These are phyloP conservation scores for Moesziomyces globuligerus DNA, from an alignment of 1,284 basidiomycete species.

Conservation along the genomic window DNA sequence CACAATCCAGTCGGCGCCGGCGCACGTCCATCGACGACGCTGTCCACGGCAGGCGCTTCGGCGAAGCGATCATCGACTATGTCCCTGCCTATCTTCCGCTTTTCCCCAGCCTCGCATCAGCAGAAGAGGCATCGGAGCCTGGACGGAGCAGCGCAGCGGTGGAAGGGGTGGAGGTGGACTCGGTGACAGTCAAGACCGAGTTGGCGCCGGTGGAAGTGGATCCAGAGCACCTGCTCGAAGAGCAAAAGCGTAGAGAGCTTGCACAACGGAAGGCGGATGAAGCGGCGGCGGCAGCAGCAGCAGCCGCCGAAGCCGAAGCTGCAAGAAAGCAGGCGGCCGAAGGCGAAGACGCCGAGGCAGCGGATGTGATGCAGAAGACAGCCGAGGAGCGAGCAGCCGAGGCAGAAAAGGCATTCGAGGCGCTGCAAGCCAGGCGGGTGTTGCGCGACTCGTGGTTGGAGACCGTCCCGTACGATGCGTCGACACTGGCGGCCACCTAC, in stretches of 20 bases:
- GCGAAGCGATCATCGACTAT: constrained; percentile 35
- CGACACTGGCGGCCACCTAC: constrained; percentile 37
- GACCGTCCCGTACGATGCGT: constrained; percentile 26
- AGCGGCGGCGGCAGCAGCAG: constrained; percentile 29
- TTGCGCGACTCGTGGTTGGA: constrained; percentile 45
- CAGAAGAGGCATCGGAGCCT: background rate
- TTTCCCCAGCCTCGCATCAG: constrained; percentile 9
- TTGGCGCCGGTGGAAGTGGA: constrained; percentile 28
- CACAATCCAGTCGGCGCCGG: constrained; percentile 11
- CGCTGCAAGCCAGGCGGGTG: constrained; percentile 41
- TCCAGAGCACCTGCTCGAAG: constrained; percentile 37
- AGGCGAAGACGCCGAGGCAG: constrained; percentile 12
- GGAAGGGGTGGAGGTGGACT: background rate
- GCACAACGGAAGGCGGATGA: constrained; percentile 44
- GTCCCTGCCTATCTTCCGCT: constrained; percentile 35
- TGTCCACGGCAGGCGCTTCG: constrained; percentile 15
- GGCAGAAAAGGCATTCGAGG: constrained; percentile 45
- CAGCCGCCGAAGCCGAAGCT: constrained; percentile 19
- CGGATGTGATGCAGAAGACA: constrained; percentile 24
- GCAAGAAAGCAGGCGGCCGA: constrained; percentile 14
- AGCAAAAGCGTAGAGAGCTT: constrained; percentile 27
- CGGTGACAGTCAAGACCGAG: constrained; percentile 1
- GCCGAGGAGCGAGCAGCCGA: constrained; percentile 48
- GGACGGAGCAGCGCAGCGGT: background rate
- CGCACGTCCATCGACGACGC: constrained; percentile 1